Base-by-base conservation (phyloP, 2,329 filamentous ascomycete species). In the Dactylellina haptotyla region DNA sequence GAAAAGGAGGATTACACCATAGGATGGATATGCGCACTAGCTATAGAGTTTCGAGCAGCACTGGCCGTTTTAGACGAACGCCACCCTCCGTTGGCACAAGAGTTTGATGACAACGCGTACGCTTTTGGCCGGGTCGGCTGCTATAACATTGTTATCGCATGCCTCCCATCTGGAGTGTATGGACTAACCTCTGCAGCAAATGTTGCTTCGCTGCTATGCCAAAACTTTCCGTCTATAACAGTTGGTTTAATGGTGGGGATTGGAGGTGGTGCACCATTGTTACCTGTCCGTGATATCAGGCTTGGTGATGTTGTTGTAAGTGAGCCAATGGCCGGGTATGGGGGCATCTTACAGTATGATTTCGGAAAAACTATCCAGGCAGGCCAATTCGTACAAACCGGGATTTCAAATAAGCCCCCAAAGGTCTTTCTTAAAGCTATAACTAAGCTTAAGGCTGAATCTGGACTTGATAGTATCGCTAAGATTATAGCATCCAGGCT, bases 71-170 rank as follows among this genome's bases (percentile, higher is more conserved):
- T 62, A 16, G 43, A 62, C 43, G 20, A 62, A 62, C 6, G 6
- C 18, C 43, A 62, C 26, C 28, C 20, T 3, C 43, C 10, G 18
- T 32, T 62, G 28, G 12, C 58, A 23, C 58, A 62, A 39, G 32
- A 51, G 28, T 10, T 6, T 18, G 58, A 62, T 14, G 18, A 50
- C 10, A 62, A 62, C 46, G 46, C 32, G n/a, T 62, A 62, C 45
- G 30, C 50, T 20, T 62, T 62, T 50, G 43, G 43, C 45, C 58
- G 34, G 25, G 16, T 62, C 2, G 43, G 58, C 30, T 18, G 2
- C 18, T 62, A 37, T 18, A 62, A 62, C 41, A 62, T 62, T n/a
- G n/a, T 62, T 32, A 62, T 62, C 43, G 23, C 58, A 9, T 50
- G 26, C 14, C 58, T 51, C 18, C 58, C 58, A 18, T 37, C 58